Evolutionary conservation across 192 early-diverging fungal species (phyloP), one percentile per base, ranked within the genome.

Genomic region (Neocallimastix lanati): DNA sequence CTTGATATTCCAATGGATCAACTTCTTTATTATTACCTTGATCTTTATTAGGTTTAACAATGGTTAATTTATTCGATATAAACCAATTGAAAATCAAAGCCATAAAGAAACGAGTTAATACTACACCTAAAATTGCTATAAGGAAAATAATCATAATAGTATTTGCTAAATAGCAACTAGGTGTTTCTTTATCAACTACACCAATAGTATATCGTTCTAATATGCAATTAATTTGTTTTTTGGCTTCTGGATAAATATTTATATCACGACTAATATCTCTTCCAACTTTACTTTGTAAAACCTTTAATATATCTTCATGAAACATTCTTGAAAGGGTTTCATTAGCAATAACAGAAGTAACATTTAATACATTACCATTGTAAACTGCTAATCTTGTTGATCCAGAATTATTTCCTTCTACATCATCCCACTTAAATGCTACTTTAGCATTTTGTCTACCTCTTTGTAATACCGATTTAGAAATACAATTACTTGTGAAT

Each of bases 51-150:
- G 9, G 40, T 21, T 50, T 50, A 21, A 13, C 40, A 50, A 50
- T 18, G 3, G 40, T 50, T 50, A 50, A 50, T 50, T 50, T 50
- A 50, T 50, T 18, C 0, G 40, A 14, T 14, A 50, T 50, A 50
- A 50, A 50, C 40, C 40, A 50, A 21, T 21, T 50, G 40, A 50
- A 50, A 50, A 50, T 50, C 21, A 50, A 50, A 21, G 83, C 85
- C 79, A 84, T 29, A 92, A 94, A 81, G 82, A 94, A 94, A 29
- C 88, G 86, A 40, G 86, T 82, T 28, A 90, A 77, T 13, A 92
- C 90, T 33, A 91, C 87, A 29, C 91, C 83, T 2, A 91, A 84
- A 78, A 93, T 91, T n/a, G 92, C 83, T 28, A 85, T 84, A 37
- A 93, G 84, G 18, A 89, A 88, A 28, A 86, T 50, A 21, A 50